phyloP scores from a whole-genome alignment of 2,329 filamentous ascomycete genomes.

The Xylaria arbuscula region DNA sequence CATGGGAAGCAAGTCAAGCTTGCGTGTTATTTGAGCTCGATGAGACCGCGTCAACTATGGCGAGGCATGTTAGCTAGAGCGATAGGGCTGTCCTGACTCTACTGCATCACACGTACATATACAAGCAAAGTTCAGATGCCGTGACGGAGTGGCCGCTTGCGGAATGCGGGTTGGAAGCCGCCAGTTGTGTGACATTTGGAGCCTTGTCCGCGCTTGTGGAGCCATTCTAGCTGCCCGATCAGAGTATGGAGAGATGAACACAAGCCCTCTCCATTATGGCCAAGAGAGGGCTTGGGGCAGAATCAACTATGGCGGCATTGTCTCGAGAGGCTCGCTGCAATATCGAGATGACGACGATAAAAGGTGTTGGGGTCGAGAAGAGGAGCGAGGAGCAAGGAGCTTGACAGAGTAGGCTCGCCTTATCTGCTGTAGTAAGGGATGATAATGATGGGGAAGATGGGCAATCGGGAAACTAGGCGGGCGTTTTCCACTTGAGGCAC shows the following conservation, averaged over 20 bases:
- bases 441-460: slow-evolving; percentile 8
- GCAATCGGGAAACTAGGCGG: slow-evolving; percentile 1
- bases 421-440: slow-evolving; percentile 14
- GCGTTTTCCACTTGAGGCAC: not conserved
- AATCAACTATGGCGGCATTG: slow-evolving; percentile 24
- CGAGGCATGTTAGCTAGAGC: slow-evolving; percentile 5
- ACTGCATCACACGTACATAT: slow-evolving; percentile 5
- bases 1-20: not conserved
- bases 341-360: not conserved
- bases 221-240: not conserved
- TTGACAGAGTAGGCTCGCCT: not conserved
- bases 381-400: not conserved
- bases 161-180: not conserved
- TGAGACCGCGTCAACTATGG: not conserved
- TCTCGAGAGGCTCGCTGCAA: not conserved
- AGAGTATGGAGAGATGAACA: not conserved
- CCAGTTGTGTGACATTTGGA: not conserved
- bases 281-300: slow-evolving; percentile 6
- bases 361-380: not conserved
- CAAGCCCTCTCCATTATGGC: slow-evolving; percentile 8
- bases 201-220: not conserved
- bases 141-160: not conserved
- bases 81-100: not conserved
- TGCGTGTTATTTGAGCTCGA: not conserved
- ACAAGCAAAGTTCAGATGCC: too few species aligned